These are phyloP conservation scores for Tranzscheliella williamsii DNA, from an alignment of 1,284 basidiomycete species.

Conservation along the genomic window DNA sequence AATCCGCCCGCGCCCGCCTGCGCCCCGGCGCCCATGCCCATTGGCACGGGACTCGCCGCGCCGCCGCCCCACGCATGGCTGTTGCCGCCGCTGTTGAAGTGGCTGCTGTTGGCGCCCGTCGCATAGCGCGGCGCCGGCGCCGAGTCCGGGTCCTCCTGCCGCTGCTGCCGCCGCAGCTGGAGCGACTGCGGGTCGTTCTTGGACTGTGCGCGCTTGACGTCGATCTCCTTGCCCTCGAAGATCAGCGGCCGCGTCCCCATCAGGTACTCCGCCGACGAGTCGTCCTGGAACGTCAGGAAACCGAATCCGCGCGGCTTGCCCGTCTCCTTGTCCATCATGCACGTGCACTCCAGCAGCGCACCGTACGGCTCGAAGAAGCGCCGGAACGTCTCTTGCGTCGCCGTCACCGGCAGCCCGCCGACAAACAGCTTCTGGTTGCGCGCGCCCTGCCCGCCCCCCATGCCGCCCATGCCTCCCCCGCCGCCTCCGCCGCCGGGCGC, in stretches of 20 bases:
- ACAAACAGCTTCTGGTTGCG: slow-evolving; percentile 73
- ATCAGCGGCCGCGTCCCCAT: slow-evolving; percentile 55
- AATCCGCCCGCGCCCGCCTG: slow-evolving; percentile 48
- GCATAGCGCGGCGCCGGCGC: not conserved
- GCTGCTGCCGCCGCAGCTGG: slow-evolving; percentile 20
- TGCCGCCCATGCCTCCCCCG: not conserved
- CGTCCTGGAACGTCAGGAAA: slow-evolving; percentile 88
- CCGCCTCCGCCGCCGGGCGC: slow-evolving; percentile 8
- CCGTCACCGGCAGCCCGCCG: slow-evolving; percentile 85
- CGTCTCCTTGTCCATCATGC: slow-evolving; percentile 98
- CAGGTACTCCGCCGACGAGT: slow-evolving; percentile 76
- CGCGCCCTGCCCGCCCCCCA: not conserved
- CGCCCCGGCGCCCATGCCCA: slow-evolving; percentile 38
- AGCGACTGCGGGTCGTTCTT: slow-evolving; percentile 32
- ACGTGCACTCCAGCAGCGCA: slow-evolving; percentile 91
- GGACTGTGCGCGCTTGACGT: slow-evolving; percentile 71
- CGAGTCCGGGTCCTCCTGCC: slow-evolving; percentile 8
- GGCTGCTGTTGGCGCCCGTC: slow-evolving; percentile 64
- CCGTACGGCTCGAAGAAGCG: slow-evolving; percentile 87
- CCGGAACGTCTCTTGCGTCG: slow-evolving; percentile 90
- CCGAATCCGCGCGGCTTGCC: slow-evolving; percentile 95
- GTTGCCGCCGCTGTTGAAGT: slow-evolving; percentile 1
- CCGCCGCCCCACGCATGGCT: slow-evolving; percentile 67
- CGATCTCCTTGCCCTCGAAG: slow-evolving; percentile 71
- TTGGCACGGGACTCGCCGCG: slow-evolving; percentile 66